Conservation (phyloP, 2,329 filamentous ascomycete genomes). For the Curvularia sp. region DNA sequence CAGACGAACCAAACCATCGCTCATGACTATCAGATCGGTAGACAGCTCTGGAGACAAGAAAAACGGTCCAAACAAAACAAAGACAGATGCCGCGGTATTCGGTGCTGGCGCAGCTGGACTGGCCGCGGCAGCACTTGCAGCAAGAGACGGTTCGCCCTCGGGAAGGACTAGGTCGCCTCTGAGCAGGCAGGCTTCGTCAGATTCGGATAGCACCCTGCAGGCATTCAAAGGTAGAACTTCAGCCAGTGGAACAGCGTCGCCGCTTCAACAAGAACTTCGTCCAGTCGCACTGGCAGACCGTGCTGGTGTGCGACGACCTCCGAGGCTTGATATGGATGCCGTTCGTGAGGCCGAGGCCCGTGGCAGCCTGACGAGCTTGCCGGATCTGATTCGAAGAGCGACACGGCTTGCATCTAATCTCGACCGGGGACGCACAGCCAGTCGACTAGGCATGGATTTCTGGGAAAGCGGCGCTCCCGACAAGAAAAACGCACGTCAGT, state of each 20-base stretch:
- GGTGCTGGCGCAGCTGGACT: conserved; percentile 33
- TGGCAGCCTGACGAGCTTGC: conserved; percentile 88
- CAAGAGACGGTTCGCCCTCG: conserved; percentile 34
- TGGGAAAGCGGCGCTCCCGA: conserved; percentile 50
- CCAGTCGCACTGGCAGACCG: conserved; percentile 50
- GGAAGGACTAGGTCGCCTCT: conserved; percentile 35
- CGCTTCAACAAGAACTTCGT: conserved; percentile 37
- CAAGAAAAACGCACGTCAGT: conserved; percentile 49
- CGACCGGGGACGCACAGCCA: conserved; percentile 77
- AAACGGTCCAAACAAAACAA: conserved; percentile 27
- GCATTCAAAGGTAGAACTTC: conserved; percentile 26
- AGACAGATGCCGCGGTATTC: conserved; percentile 20
- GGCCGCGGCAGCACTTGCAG: conserved; percentile 34
- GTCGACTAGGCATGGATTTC: conserved; percentile 61
- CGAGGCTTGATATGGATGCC: conserved; percentile 80
- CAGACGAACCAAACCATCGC: conserved; percentile 55
- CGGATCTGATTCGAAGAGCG: conserved; percentile 87
- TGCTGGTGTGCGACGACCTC: conserved; percentile 62
- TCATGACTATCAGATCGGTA: conserved; percentile 57
- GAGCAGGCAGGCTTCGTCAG: conserved; percentile 43
- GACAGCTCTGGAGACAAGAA: conserved; percentile 45
- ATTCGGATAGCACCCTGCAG: conserved; percentile 42
- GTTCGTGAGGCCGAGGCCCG: conserved; percentile 81
- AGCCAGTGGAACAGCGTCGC: conserved; percentile 29
- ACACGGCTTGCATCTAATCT: conserved; percentile 87